Conservation (phyloP, 73 alveolate genomes). For the Halteria grandinella region DNA sequence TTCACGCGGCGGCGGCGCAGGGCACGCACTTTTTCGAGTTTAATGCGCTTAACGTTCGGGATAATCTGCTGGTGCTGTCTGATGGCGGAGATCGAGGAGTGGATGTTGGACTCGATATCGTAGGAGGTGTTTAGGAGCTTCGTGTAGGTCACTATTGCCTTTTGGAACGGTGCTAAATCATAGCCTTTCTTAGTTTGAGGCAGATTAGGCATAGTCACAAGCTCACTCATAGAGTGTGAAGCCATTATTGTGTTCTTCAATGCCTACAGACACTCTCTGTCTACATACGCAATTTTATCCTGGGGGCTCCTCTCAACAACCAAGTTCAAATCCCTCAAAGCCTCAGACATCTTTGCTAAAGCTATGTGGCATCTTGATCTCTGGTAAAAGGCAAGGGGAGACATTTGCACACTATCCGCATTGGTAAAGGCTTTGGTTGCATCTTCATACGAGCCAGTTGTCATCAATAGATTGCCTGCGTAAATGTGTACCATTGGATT, state of each 20-base stretch:
- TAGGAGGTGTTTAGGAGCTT: constrained; percentile 16
- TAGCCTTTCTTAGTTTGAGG: constrained; percentile 2
- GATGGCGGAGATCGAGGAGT: constrained; percentile 21
- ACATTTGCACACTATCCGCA: constrained; percentile 51
- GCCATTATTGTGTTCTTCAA: constrained; percentile 10
- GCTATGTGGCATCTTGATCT: constrained; percentile 63
- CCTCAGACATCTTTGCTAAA: constrained; percentile 31
- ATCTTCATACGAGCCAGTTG: constrained; percentile 64
- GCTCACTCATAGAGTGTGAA: neutral
- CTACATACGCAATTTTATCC: constrained; percentile 53
- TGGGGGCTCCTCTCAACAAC: constrained; percentile 46
- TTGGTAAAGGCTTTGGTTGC: constrained; percentile 62
- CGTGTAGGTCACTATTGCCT: constrained; percentile 23
- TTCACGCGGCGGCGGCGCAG: constrained; percentile 39
- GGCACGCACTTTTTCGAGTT: constrained; percentile 56
- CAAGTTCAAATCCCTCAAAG: constrained; percentile 16
- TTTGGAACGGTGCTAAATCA: constrained; percentile 18
- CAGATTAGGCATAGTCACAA: too few species aligned
- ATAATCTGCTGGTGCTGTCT: constrained; percentile 49
- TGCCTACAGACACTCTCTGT: constrained; percentile 42
- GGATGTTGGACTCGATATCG: constrained; percentile 26
- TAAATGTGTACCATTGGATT: constrained; percentile 61
- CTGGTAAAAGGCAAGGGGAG: constrained; percentile 45
- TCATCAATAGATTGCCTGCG: constrained; percentile 58
- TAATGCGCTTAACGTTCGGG: constrained; percentile 57